These are phyloP conservation scores for Cutaneotrichosporon spelunceum DNA, from an alignment of 1,284 basidiomycete genomes.

Conservation along the genomic window DNA sequence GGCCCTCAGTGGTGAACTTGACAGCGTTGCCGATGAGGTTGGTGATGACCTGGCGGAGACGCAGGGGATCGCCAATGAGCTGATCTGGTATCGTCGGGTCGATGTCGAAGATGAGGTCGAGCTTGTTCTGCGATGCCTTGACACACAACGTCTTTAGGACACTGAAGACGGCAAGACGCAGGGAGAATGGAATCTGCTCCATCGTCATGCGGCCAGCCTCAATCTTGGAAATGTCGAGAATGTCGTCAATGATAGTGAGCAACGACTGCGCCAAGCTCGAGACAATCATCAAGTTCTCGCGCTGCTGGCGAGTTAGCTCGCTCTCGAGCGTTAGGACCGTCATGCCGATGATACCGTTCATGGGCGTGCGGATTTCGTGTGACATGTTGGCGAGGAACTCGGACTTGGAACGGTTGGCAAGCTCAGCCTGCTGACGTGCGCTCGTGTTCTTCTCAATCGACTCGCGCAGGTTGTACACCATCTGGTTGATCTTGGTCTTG, in stretches of 20 bases:
- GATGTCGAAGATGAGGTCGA: slow-evolving; percentile 95
- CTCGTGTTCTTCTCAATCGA: slow-evolving; percentile 98
- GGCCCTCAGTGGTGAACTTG: slow-evolving; percentile 92
- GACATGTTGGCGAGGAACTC: slow-evolving; percentile 98
- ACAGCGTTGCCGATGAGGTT: slow-evolving; percentile 88
- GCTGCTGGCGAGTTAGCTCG: slow-evolving; percentile 89
- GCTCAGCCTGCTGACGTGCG: slow-evolving; percentile 93
- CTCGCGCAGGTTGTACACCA: slow-evolving; percentile 97
- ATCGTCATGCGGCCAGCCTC: slow-evolving; percentile 98
- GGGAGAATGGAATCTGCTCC: slow-evolving; percentile 97
- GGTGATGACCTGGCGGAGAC: slow-evolving; percentile 75
- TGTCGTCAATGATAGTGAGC: slow-evolving; percentile 95
- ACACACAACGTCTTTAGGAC: slow-evolving; percentile 98
- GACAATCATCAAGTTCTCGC: slow-evolving; percentile 93
- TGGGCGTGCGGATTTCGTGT: slow-evolving; percentile 95
- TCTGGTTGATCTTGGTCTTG: slow-evolving; percentile 87
- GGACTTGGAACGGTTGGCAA: slow-evolving; percentile 93
- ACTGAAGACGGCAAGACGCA: slow-evolving; percentile 92
- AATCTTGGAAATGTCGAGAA: slow-evolving; percentile 98
- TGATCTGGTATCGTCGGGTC: slow-evolving; percentile 95
- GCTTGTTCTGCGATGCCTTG: slow-evolving; percentile 93
- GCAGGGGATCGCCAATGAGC: slow-evolving; percentile 92
- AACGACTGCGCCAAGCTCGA: slow-evolving; percentile 91
- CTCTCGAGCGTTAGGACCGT: slow-evolving; percentile 65
- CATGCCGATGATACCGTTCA: slow-evolving; percentile 99